phyloP scores from a whole-genome alignment of 2,329 filamentous ascomycete species.

The Tolypocladium tropicale region DNA sequence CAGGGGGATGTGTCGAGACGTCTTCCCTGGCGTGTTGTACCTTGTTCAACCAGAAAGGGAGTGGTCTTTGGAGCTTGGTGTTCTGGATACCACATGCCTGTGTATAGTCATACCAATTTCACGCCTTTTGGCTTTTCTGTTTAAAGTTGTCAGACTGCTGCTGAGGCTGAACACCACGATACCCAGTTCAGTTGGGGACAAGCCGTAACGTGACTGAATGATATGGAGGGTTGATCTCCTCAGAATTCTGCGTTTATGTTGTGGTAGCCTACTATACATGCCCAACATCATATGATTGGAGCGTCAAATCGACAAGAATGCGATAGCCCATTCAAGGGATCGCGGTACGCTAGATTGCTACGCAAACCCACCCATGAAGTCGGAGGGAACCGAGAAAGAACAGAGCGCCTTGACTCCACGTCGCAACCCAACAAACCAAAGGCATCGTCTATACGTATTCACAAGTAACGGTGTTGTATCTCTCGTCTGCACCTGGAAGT shows the following conservation, averaged over 20 bases:
- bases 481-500: conserved; percentile 17
- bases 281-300: too few species aligned
- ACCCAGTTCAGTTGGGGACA: too few species aligned
- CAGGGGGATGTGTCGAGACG: not conserved
- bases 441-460: conserved; percentile 25
- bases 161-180: too few species aligned
- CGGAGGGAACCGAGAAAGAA: not conserved
- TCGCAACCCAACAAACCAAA: not conserved
- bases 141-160: too few species aligned
- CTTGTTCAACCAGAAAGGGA: not conserved
- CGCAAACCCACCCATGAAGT: too few species aligned
- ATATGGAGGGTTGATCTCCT: too few species aligned
- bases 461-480: conserved; percentile 30
- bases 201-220: too few species aligned
- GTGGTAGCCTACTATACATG: too few species aligned
- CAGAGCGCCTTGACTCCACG: not conserved
- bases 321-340: too few species aligned
- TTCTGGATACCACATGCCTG: conserved; percentile 21
- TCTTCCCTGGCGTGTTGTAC: conserved; percentile 8
- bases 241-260: too few species aligned
- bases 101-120: not conserved
- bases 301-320: too few species aligned
- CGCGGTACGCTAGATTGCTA: too few species aligned
- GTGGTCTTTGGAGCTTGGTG: conserved; percentile 18
- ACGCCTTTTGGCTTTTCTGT: not conserved